phyloP scores from a whole-genome alignment of 179 eudicot genomes.

The Beta corolliflora region DNA sequence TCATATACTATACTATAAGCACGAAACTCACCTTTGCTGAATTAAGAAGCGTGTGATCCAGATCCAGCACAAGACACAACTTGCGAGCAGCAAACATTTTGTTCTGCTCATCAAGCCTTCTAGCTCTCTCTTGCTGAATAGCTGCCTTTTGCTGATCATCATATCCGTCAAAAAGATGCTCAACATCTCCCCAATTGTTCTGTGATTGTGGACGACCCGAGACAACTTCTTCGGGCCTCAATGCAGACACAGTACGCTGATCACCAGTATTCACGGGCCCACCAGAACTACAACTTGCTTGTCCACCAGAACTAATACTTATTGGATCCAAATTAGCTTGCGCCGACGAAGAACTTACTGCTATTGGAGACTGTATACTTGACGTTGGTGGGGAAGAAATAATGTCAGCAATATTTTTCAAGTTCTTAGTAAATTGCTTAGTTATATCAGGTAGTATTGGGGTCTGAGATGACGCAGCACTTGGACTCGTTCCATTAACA shows the following conservation, averaged over 20 bases:
- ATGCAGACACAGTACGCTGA: conserved; percentile 35
- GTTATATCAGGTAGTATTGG: conserved; percentile 67
- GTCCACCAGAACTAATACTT: conserved; percentile 24
- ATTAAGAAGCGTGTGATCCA: conserved; percentile 97
- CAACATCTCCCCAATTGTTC: conserved; percentile 80
- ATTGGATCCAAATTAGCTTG: conserved; percentile 40
- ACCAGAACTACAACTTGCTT: conserved; percentile 29
- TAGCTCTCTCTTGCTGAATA: conserved; percentile 83
- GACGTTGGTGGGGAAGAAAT: conserved; percentile 59
- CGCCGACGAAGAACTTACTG: conserved; percentile 44
- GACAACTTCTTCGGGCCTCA: conserved; percentile 53
- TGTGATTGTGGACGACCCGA: conserved; percentile 52
- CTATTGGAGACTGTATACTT: conserved; percentile 32
- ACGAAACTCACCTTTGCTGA: conserved; percentile 79
- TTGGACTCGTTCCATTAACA: conserved; percentile 46
- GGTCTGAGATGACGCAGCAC: conserved; percentile 35
- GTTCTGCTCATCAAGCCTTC: conserved; percentile 91
- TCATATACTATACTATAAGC: background rate
- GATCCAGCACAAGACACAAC: conserved; percentile 94
- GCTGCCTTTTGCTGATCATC: conserved; percentile 91
- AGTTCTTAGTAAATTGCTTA: conserved; percentile 64
- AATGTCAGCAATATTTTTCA: conserved; percentile 77
- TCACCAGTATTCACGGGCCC: conserved; percentile 34
- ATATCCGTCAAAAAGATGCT: conserved; percentile 85
- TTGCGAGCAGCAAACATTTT: conserved; percentile 85